phyloP scores from a whole-genome alignment of 345 rosid species.

The Populus alba region DNA sequence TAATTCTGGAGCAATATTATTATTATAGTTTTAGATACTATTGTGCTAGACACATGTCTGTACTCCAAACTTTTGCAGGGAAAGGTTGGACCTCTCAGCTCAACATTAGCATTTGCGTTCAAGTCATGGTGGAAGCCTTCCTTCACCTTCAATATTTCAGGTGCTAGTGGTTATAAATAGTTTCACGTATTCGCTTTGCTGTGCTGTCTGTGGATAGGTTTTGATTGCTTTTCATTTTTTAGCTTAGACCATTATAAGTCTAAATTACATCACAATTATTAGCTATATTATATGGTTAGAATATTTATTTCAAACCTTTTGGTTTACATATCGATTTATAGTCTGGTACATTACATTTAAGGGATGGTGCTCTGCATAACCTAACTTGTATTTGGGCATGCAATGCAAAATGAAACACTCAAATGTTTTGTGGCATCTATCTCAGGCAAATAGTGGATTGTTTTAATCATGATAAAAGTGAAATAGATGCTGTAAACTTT shows the following conservation, averaged over 20 bases:
- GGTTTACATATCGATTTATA: not conserved
- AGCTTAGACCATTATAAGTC: not conserved
- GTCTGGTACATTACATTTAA: not conserved
- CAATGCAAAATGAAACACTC: too few species aligned
- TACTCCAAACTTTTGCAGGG: conserved; percentile 43
- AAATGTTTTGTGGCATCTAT: too few species aligned
- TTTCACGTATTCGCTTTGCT: not conserved
- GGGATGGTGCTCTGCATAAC: not conserved
- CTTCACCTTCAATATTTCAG: conserved; percentile 75
- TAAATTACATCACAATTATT: not conserved
- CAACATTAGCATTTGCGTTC: conserved; percentile 69
- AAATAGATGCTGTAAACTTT: too few species aligned
- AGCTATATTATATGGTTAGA: not conserved
- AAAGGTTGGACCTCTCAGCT: conserved; percentile 75
- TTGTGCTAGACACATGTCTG: not conserved
- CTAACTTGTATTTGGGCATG: too few species aligned
- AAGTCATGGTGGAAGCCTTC: conserved; percentile 99
- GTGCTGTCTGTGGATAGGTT: not conserved
- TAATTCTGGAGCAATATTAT: conserved; percentile 13
- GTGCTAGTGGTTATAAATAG: conserved; percentile 23
- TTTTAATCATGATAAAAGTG: too few species aligned
- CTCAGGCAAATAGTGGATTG: too few species aligned
- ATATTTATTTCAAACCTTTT: not conserved
- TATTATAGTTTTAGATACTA: not conserved
- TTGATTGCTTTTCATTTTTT: not conserved